phyloP scores from a whole-genome alignment of 768 basidiomycete species.

The Suillus decipiens region DNA sequence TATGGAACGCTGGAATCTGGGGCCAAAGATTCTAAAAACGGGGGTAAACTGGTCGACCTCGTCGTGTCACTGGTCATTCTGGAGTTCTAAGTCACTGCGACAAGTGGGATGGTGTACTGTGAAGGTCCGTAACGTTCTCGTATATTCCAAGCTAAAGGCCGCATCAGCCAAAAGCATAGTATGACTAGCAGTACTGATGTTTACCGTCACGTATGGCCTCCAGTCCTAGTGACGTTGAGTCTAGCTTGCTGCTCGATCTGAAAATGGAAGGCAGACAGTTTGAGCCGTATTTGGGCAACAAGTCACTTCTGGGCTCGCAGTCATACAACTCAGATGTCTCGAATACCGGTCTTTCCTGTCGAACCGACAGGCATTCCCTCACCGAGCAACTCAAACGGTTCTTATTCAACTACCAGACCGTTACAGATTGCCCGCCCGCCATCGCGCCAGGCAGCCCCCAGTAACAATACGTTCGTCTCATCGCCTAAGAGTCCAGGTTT shows the following conservation, averaged over 20 bases:
- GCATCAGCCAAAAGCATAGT: background rate
- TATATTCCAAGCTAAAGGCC: background rate
- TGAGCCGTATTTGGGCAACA: background rate
- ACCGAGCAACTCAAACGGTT: conserved; percentile 40
- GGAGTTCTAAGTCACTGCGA: background rate
- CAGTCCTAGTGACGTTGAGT: too few relatives aligned
- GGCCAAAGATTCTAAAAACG: background rate
- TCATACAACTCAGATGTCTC: conserved; percentile 47
- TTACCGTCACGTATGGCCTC: too few relatives aligned
- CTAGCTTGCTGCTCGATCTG: too few relatives aligned
- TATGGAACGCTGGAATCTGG: conserved; percentile 8
- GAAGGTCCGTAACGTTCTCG: background rate
- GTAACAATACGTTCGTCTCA: conserved; percentile 39
- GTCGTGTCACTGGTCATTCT: background rate
- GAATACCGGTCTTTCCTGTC: conserved; percentile 56
- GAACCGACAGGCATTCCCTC: conserved; percentile 43
- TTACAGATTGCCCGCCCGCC: conserved; percentile 61
- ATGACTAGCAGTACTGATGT: background rate
- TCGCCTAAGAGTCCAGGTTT: conserved; percentile 42
- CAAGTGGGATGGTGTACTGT: background rate
- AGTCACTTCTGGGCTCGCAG: background rate
- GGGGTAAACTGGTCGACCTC: conserved; percentile 3
- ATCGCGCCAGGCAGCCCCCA: conserved; percentile 56
- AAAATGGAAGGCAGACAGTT: background rate
- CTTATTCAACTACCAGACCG: conserved; percentile 48